Evolutionary conservation across 1,284 basidiomycete genomes (phyloP).

Genomic region (Laetiporus sulphureus): DNA sequence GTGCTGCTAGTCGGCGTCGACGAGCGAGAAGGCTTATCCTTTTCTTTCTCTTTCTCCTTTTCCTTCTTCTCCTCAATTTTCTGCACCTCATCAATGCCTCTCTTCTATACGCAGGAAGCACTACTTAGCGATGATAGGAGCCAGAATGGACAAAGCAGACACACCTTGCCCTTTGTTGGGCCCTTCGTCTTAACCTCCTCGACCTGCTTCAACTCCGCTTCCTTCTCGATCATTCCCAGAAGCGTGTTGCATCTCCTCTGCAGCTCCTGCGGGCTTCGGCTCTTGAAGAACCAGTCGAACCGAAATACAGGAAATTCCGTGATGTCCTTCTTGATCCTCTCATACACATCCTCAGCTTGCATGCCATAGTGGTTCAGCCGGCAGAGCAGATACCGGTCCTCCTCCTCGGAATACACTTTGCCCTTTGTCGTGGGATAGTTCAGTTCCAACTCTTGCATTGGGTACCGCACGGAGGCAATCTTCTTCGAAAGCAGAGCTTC

Average conservation of each 20-base stretch:
- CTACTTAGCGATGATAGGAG: background rate
- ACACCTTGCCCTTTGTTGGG: constrained; percentile 55
- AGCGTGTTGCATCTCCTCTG: constrained; percentile 87
- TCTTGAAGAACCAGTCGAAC: constrained; percentile 99
- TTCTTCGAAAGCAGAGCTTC: constrained; percentile 76
- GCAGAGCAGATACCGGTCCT: constrained; percentile 93
- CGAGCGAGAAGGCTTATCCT: constrained; percentile 45
- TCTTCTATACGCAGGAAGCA: constrained; percentile 40
- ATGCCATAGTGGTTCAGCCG: constrained; percentile 91
- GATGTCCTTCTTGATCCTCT: constrained; percentile 94
- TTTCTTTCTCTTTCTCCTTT: constrained; percentile 48
- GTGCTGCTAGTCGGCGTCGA: constrained; percentile 47
- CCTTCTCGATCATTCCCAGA: constrained; percentile 89
- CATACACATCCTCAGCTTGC: constrained; percentile 88
- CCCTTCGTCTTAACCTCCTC: constrained; percentile 61
- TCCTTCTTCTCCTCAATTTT: too few relatives aligned
- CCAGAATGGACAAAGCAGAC: constrained; percentile 13
- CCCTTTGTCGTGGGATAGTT: constrained; percentile 94
- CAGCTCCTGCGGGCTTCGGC: constrained; percentile 87
- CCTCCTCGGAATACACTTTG: constrained; percentile 94
- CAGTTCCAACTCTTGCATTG: constrained; percentile 93
- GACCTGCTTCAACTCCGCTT: constrained; percentile 58
- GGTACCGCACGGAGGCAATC: constrained; percentile 75
- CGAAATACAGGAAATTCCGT: constrained; percentile 95
- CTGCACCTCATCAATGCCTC: constrained; percentile 58